Evolutionary conservation across 164 flowering plant species (phyloP), one percentile per base, ranked within the genome.

Genomic region (Kingdonia uniflora): DNA sequence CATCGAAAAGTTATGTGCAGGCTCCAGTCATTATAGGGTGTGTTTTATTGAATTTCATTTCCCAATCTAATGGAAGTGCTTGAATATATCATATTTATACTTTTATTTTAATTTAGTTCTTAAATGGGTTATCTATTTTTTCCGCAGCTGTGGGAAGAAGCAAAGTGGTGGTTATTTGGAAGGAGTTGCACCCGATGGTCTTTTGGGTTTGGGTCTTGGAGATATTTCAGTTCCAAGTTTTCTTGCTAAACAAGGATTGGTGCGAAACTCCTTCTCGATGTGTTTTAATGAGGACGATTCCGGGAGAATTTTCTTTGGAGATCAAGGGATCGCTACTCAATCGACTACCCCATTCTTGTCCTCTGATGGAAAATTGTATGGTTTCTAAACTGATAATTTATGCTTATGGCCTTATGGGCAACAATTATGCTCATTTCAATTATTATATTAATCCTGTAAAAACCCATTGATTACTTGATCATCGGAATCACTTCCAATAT

Each of bases 131-230:
- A 11, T 44, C 11, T 16, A 19, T 52, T 11, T 59, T 51, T 66
- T 54, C 44, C 71, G 55, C 71, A 92, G 98, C 37, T 92, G 98
- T 80, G 98, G 98, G 23, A 78, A 71, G 77, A 82, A 72, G 70
- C 98, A 92, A 66, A 91, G 75, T 72, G 98, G 98, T 61, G 76
- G 72, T 57, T 87, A 79, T 80, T 76, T 87, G 60, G 76, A 80
- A 54, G 94, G 98, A 35, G 76, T 75, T 54, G 98, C 98, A 43
- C 98, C 98, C 29, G 94, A 92, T 80, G 98, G 98, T 68, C 79
- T 92, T n/a, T 67, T 92, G 74, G 96, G 98, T 53, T 71, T 88
- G 53, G 98, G 98, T 17, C 74, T 78, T 60, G 89, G 87, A 48
- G 76, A 88, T 29, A 73, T 82, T 56, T 84, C 98, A 24, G 84